Percentiles rank a stretch among this genome's conserved stretches.
Evolutionary conservation across 2,329 filamentous ascomycete species (phyloP).

Genomic region (Fusarium sp.): DNA sequence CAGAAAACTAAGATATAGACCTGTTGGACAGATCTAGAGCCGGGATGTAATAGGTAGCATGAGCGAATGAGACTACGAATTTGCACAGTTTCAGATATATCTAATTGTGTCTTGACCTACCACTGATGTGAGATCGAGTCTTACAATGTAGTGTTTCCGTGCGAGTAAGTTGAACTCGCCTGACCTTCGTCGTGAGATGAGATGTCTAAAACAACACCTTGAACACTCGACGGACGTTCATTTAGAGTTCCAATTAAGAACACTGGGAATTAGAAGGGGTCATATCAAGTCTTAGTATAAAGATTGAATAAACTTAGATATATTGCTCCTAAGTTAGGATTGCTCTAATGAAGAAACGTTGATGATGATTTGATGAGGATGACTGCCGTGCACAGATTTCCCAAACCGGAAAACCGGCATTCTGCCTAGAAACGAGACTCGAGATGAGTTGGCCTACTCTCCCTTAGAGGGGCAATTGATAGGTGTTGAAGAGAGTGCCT

Average conservation of each 20-base stretch:
- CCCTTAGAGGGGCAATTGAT: not conserved
- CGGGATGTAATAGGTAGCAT: not conserved
- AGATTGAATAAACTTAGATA: not conserved
- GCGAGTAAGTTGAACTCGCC: no score
- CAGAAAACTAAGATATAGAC: not conserved
- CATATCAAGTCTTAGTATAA: not conserved
- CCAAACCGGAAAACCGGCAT: not conserved
- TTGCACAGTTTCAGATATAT: not conserved
- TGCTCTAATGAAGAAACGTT: not conserved
- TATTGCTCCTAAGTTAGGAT: not conserved
- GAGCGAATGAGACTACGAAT: slow-evolving; percentile 4
- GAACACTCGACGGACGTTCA: not conserved
- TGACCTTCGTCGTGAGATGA: not conserved
- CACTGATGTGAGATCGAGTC: not conserved
- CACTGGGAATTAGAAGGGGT: not conserved
- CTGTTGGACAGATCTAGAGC: not conserved
- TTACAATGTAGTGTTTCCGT: not conserved
- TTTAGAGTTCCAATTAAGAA: not conserved
- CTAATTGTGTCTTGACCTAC: not conserved
- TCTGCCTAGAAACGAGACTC: not conserved
- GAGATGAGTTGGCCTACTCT: not conserved
- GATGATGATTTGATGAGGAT: not conserved
- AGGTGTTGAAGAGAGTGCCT: not conserved
- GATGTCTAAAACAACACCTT: not conserved
- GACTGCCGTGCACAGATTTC: not conserved